These are phyloP conservation scores for Themeda triandra DNA, from an alignment of 176 grass and related monocot species.

Conservation along the genomic window DNA sequence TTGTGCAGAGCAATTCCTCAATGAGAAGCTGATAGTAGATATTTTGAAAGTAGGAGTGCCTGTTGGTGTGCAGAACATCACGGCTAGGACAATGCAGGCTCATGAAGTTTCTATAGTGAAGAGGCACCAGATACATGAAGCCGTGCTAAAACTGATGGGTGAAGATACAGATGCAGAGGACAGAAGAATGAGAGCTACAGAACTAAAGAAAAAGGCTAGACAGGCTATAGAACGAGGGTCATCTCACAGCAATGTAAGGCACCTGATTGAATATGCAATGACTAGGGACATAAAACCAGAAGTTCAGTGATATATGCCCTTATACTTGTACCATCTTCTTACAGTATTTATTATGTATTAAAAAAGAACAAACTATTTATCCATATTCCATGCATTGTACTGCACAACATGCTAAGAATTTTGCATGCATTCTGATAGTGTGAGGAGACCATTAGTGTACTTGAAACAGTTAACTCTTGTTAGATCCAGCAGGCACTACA, in stretches of 20 bases:
- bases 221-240: constrained; percentile 47
- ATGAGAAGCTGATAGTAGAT: constrained; percentile 43
- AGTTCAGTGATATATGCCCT: not conserved
- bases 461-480: not conserved
- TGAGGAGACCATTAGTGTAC: not conserved
- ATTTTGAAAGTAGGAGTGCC: constrained; percentile 33
- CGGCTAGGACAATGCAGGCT: not conserved
- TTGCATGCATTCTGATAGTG: not conserved
- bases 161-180: constrained; percentile 21
- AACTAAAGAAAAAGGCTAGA: constrained; percentile 37
- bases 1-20: constrained; percentile 43
- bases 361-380: not conserved
- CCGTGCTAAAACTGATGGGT: constrained; percentile 24
- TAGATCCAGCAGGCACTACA: not conserved
- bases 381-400: not conserved
- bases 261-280: constrained; percentile 25
- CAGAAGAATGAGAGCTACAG: constrained; percentile 38
- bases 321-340: not conserved
- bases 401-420: not conserved
- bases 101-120: constrained; percentile 29
- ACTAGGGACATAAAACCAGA: not conserved
- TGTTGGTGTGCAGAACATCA: constrained; percentile 22
- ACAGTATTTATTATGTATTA: not conserved
- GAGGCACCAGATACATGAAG: constrained; percentile 11
- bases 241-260: constrained; percentile 28